Percentiles rank a stretch among this genome's conserved stretches.
These are phyloP conservation scores for Jamesozyma lodderae DNA, from an alignment of 805 yeast genomes.

Conservation along the genomic window DNA sequence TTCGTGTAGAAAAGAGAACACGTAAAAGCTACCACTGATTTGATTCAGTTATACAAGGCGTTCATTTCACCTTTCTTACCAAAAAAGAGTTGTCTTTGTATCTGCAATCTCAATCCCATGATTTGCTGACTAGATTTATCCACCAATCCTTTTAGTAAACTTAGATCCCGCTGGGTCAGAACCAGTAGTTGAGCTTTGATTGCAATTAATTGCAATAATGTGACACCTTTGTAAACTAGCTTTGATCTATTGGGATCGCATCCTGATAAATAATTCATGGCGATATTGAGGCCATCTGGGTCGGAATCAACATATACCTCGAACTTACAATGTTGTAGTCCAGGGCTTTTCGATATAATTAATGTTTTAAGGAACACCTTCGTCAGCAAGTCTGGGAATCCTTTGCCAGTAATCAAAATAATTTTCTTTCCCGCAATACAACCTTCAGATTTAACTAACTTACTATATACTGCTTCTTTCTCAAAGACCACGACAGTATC, in stretches of 20 bases:
- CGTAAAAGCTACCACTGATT: neutral
- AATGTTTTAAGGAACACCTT: conserved; percentile 34
- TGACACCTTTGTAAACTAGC: conserved; percentile 18
- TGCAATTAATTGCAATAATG: conserved; percentile 12
- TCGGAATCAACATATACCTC: conserved; percentile 54
- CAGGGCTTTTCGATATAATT: neutral
- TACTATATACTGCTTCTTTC: conserved; percentile 44
- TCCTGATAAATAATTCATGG: conserved; percentile 33
- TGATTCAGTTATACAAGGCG: conserved; percentile 17
- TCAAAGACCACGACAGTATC: conserved; percentile 36
- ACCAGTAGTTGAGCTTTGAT: conserved; percentile 14
- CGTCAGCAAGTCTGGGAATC: conserved; percentile 57
- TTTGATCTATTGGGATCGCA: neutral
- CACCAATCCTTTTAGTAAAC: conserved; percentile 6
- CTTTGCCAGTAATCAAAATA: conserved; percentile 54
- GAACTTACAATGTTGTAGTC: neutral
- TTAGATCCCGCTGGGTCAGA: conserved; percentile 24
- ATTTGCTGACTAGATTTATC: neutral
- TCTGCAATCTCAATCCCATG: neutral
- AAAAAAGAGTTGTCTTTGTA: conserved; percentile 49
- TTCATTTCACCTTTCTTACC: conserved; percentile 56
- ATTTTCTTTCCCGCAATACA: conserved; percentile 3
- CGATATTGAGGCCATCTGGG: conserved; percentile 56
- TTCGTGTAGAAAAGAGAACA: neutral
- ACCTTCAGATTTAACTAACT: conserved; percentile 17